Base-by-base conservation (phyloP, 495 filamentous ascomycete genomes). In the Hypoxylon cercidicola region DNA sequence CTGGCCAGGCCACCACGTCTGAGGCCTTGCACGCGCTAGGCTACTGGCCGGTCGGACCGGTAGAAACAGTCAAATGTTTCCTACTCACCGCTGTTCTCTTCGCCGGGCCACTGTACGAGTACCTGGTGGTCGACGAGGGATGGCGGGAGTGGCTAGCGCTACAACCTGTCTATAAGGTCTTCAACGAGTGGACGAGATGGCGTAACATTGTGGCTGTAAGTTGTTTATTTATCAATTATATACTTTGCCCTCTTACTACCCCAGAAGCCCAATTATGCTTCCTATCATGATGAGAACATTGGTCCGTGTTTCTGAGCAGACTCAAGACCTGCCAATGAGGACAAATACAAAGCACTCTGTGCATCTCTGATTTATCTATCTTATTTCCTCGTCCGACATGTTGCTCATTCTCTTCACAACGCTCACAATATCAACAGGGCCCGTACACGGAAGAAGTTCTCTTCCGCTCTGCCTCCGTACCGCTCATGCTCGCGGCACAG, bases 241-340 rank as follows among this genome's bases (percentile, higher is more conserved):
- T 47, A 35, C 50, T 55, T 30, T 47, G 15, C 44, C 20, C 40
- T 47, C 41, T 18, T n/a, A 35, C 15, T 49, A 20, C 34, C 23
- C 30, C 28, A n/a, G n/a, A n/a, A n/a, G n/a, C n/a, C 25, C 25
- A 28, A 28, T 7, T 7, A 28, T 7, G 7, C 25, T 28, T 28
- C 25, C 25, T 56, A 52, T 51, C 50, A 68, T 67, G 60, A 71
- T 68, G 92, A 95, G 84, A 86, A 69, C 86, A 89, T 92, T 96
- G 92, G 93, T 97, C 93, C 93, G 93, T 97, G 93, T 97, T 97
- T 85, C 93, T 88, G 91, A 97, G 90, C 89, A 89, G 93, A 88
- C 84, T 92, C 92, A 96, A 96, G 91, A 95, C 90, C 89, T 91
- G 90, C 86, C 83, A 83, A 87, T 89, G 93, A 94, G 85, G 93